Conservation (phyloP, 305 asterid genomes). For the Caryopteris hybrid region DNA sequence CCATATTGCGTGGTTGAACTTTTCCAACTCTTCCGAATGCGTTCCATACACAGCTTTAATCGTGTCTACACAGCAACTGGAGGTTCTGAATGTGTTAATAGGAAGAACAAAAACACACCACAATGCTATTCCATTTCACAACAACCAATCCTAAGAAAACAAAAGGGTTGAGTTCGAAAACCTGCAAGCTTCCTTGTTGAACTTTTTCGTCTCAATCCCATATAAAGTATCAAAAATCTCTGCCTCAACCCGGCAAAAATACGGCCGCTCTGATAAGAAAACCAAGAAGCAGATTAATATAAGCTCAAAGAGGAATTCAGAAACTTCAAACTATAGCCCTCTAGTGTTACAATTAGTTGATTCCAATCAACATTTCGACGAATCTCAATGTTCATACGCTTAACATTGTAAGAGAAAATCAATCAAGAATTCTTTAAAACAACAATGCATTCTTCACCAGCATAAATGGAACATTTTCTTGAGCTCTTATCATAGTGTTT, state of each 20-base stretch:
- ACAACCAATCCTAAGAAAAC: not conserved
- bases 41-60: conserved; percentile 76
- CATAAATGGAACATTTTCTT: conserved; percentile 76
- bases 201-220: conserved; percentile 72
- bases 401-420: not conserved
- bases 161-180: conserved; percentile 14
- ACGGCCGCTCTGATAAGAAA: conserved; percentile 55
- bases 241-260: conserved; percentile 89
- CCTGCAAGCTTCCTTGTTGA: conserved; percentile 98
- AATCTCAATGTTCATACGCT: not conserved
- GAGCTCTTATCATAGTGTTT: conserved; percentile 71
- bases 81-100: conserved; percentile 7
- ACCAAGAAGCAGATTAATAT: not conserved
- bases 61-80: conserved; percentile 76
- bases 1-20: conserved; percentile 69
- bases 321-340: not conserved
- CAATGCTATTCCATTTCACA: not conserved
- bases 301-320: not conserved
- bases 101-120: not conserved
- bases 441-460: conserved; percentile 39
- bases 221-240: conserved; percentile 52
- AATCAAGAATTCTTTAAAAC: not conserved
- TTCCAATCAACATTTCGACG: too few relatives aligned
- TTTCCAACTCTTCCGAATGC: conserved; percentile 59
- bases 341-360: not conserved